Percentiles rank a stretch among this genome's conserved stretches.
Conservation (phyloP, 768 basidiomycete genomes). For the Hemileccinum rubropunctum region DNA sequence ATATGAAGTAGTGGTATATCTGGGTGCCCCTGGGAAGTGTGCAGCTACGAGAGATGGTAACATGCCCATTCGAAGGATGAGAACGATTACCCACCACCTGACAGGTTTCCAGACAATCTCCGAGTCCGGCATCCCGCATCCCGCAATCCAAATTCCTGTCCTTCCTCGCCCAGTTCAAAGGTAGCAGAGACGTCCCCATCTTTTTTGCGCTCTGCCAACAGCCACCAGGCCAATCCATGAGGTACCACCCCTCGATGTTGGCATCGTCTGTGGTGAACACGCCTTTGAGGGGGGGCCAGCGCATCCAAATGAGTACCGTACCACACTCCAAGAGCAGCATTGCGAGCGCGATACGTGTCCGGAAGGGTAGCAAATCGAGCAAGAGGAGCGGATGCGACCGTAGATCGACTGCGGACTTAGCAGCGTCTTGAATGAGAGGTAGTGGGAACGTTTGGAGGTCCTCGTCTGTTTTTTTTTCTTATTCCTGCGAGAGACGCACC, state of each 20-base stretch:
- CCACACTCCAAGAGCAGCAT: slow-evolving; percentile 81
- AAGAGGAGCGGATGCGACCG: slow-evolving; percentile 37
- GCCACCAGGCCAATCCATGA: slow-evolving; percentile 91
- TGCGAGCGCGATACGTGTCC: slow-evolving; percentile 69
- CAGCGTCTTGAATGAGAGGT: neutral
- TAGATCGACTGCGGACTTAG: neutral
- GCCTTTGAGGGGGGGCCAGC: slow-evolving; percentile 69
- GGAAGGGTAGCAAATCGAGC: slow-evolving; percentile 50
- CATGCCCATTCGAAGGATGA: neutral
- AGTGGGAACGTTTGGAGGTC: slow-evolving; percentile 40
- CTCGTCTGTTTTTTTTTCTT: slow-evolving; percentile 77
- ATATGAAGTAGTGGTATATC: slow-evolving; percentile 67
- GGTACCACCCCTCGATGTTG: slow-evolving; percentile 90
- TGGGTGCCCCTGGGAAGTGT: slow-evolving; percentile 66
- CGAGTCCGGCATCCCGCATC: slow-evolving; percentile 79
- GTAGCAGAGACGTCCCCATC: slow-evolving; percentile 47
- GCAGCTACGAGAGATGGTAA: slow-evolving; percentile 45
- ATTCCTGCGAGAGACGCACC: slow-evolving; percentile 86
- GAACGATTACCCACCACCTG: slow-evolving; percentile 54
- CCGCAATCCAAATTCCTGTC: slow-evolving; percentile 58
- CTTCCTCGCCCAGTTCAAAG: slow-evolving; percentile 30
- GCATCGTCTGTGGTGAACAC: slow-evolving; percentile 80
- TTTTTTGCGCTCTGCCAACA: slow-evolving; percentile 71
- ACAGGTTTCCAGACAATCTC: slow-evolving; percentile 82
- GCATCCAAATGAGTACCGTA: slow-evolving; percentile 66